phyloP scores from a whole-genome alignment of 192 early-diverging fungal species.

The Backusella australiensis region DNA sequence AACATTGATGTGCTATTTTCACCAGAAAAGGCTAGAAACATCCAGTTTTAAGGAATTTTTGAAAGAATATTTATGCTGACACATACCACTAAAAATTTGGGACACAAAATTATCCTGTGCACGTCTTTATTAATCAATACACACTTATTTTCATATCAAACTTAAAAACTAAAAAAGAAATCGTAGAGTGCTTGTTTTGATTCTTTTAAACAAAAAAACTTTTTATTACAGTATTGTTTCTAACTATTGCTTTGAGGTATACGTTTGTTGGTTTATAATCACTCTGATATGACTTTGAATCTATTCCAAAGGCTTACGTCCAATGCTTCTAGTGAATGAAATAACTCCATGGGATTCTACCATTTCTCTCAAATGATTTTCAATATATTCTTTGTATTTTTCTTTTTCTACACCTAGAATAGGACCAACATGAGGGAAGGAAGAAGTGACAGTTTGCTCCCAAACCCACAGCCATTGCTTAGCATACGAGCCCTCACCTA shows the following conservation, averaged over 20 bases:
- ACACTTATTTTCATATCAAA: neutral
- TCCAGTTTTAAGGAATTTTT: too few relatives aligned
- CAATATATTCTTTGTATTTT: neutral
- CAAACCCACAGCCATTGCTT: neutral
- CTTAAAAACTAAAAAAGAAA: neutral
- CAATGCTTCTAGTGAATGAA: neutral
- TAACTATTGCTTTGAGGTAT: neutral
- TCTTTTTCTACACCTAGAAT: neutral
- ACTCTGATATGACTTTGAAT: neutral
- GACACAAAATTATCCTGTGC: neutral
- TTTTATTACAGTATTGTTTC: neutral
- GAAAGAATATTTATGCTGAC: neutral
- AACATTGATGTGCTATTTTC: neutral
- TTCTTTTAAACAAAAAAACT: neutral
- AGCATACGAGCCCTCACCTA: neutral
- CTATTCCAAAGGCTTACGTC: neutral
- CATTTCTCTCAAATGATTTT: neutral
- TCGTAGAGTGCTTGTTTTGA: neutral
- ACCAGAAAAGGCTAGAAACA: neutral
- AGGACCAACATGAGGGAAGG: neutral
- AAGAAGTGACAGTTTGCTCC: neutral
- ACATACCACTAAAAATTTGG: neutral
- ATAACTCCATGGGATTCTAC: neutral
- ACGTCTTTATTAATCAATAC: neutral
- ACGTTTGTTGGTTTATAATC: neutral